Evolutionary conservation across 345 rosid genomes (phyloP).

Genomic region (Stellera chamaejasme): DNA sequence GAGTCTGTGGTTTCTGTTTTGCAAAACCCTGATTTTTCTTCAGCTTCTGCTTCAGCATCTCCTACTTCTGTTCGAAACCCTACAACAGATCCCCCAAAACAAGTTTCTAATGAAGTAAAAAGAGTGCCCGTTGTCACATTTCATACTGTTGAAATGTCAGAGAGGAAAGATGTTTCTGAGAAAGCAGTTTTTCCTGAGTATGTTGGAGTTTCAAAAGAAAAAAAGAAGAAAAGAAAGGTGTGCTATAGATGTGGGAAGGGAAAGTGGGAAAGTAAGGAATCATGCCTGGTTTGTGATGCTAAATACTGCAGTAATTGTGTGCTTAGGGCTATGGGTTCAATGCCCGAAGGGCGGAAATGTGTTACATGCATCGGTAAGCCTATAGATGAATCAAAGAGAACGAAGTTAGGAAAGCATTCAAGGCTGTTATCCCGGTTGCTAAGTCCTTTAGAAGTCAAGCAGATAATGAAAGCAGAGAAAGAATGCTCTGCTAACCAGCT

Average conservation of each 20-base stretch:
- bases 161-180: slow-evolving; percentile 39
- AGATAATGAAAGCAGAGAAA: slow-evolving; percentile 96
- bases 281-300: slow-evolving; percentile 88
- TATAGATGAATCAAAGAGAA: slow-evolving; percentile 81
- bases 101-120: slow-evolving; percentile 29
- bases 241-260: slow-evolving; percentile 82
- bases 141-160: slow-evolving; percentile 46
- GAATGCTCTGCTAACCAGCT: slow-evolving; percentile 94
- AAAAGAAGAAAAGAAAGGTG: slow-evolving; percentile 46
- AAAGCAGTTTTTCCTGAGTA: slow-evolving; percentile 43
- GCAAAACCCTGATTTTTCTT: slow-evolving; percentile 78
- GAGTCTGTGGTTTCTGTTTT: slow-evolving; percentile 94
- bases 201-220: slow-evolving; percentile 52
- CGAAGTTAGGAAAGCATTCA: slow-evolving; percentile 67
- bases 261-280: slow-evolving; percentile 93
- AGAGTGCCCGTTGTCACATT: slow-evolving; percentile 74
- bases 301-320: slow-evolving; percentile 91
- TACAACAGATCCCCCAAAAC: slow-evolving; percentile 26
- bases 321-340: slow-evolving; percentile 98
- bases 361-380: slow-evolving; percentile 77
- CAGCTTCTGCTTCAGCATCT: slow-evolving; percentile 78
- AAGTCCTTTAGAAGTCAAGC: slow-evolving; percentile 93
- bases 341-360: slow-evolving; percentile 99
- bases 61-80: slow-evolving; percentile 48
- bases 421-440: slow-evolving; percentile 71